phyloP scores from a whole-genome alignment of 208 protist genomes.

The Porcisia hertigi region DNA sequence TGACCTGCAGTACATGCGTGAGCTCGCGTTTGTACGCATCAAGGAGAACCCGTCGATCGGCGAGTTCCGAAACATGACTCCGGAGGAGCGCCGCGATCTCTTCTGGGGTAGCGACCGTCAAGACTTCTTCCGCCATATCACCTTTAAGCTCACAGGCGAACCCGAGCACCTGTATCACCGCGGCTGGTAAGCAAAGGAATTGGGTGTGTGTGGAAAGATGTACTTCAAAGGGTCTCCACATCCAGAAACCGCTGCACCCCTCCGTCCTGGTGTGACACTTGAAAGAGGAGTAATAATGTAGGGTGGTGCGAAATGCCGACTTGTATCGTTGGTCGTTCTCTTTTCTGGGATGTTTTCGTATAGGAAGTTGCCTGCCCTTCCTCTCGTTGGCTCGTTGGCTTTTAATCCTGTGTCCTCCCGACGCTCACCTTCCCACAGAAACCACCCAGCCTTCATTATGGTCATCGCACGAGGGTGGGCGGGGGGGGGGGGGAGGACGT shows the following conservation, averaged over 20 bases:
- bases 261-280: background rate
- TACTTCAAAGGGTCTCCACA: background rate
- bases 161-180: slow-evolving; percentile 91
- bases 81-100: slow-evolving; percentile 79
- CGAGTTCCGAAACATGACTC: slow-evolving; percentile 84
- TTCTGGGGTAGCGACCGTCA: slow-evolving; percentile 90
- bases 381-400: background rate
- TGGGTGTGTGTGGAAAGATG: background rate
- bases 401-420: background rate
- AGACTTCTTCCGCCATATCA: slow-evolving; percentile 88
- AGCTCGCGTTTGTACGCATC: slow-evolving; percentile 90
- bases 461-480: background rate
- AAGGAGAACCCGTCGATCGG: slow-evolving; percentile 87
- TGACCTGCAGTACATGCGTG: slow-evolving; percentile 87
- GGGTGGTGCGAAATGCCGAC: background rate
- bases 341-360: background rate
- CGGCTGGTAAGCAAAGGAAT: slow-evolving; percentile 62
- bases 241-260: background rate
- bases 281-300: background rate
- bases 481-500: background rate
- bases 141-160: slow-evolving; percentile 61
- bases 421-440: background rate
- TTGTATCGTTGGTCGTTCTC: background rate
- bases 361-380: background rate
- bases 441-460: background rate